Base-by-base conservation (phyloP, 768 basidiomycete species). In the Suillus placidus region DNA sequence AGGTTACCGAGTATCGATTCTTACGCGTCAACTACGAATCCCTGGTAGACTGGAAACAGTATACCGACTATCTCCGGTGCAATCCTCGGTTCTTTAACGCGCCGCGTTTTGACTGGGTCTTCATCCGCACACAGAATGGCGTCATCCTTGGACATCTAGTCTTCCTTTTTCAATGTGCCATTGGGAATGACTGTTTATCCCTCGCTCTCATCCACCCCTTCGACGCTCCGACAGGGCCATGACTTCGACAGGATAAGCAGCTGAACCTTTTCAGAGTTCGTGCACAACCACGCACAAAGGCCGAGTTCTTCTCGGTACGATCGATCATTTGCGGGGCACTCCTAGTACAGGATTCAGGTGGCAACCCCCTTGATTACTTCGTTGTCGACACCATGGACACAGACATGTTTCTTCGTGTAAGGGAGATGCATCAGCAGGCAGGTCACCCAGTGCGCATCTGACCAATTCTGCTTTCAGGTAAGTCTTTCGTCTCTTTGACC, bases 21-120 rank as follows among this genome's bases (percentile, higher is more conserved):
- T 51, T 77, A 12, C 69, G 67, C 18, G 71, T 76, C 54, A 67
- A 71, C 56, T 79, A 74, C 56, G 67, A 71, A n/a, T 77, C 74
- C 3, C 61, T 52, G 6, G 66, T 74, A 14, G 70, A 75, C 68
- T 80, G 77, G 78, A 55, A 65, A 9, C 56, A 66, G 8, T 67
- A 69, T 18, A 69, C 67, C 1, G 70, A 80, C 61, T 70, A 73
- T 47, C 66, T 80, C 1, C 65, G 69, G 8, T 75, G 73, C 49
- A 77, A 71, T 52, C 75, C 76, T n/a, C 61, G 57, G 0, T 80
- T 80, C 64, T 70, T 75, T 58, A 52, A 69, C 8, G 26, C 58
- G 0, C 71, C 74, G 10, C 72, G 67, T 2, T 78, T 72, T 64
- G 73, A 76, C 63, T 75, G 40, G 60, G 73, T 79, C 18, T 66